A percentile compares a stretch with the other conserved stretches of the same genome.
Evolutionary conservation across 2,329 filamentous ascomycete genomes (phyloP).

Genomic region (Penicillium sp.): DNA sequence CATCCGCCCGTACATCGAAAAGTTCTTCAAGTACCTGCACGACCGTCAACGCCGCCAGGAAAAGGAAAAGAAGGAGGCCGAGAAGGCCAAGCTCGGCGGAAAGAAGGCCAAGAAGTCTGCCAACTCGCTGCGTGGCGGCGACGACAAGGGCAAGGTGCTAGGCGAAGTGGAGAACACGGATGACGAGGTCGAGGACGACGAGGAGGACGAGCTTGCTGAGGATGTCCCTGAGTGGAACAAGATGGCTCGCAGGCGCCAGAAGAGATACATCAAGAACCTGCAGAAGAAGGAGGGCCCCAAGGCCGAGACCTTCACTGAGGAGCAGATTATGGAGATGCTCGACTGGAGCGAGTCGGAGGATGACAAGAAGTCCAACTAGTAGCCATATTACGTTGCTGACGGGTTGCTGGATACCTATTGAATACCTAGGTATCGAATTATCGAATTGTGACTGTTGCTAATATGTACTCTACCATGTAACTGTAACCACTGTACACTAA

Average conservation of each 20-base stretch:
- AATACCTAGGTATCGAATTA: not conserved
- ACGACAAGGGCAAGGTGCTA: constrained; percentile 46
- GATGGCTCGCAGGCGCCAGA: constrained; percentile 64
- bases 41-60: constrained; percentile 31
- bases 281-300: constrained; percentile 59
- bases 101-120: constrained; percentile 54
- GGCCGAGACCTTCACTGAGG: constrained; percentile 64
- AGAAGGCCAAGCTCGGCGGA: constrained; percentile 39
- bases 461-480: not conserved
- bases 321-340: constrained; percentile 69
- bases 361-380: constrained; percentile 21
- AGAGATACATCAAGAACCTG: constrained; percentile 60
- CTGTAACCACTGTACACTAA: not conserved
- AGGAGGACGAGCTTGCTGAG: constrained; percentile 38
- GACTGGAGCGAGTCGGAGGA: constrained; percentile 45
- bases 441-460: not conserved
- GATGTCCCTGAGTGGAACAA: constrained; percentile 59
- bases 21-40: constrained; percentile 56
- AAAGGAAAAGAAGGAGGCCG: constrained; percentile 59
- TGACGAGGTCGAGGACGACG: constrained; percentile 47
- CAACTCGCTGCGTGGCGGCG: constrained; percentile 61
- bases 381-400: not conserved
- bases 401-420: not conserved
- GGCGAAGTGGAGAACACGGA: constrained; percentile 36
- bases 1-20: constrained; percentile 68